phyloP scores from a whole-genome alignment of 331 rosid genomes.

The Acacia pycnantha region DNA sequence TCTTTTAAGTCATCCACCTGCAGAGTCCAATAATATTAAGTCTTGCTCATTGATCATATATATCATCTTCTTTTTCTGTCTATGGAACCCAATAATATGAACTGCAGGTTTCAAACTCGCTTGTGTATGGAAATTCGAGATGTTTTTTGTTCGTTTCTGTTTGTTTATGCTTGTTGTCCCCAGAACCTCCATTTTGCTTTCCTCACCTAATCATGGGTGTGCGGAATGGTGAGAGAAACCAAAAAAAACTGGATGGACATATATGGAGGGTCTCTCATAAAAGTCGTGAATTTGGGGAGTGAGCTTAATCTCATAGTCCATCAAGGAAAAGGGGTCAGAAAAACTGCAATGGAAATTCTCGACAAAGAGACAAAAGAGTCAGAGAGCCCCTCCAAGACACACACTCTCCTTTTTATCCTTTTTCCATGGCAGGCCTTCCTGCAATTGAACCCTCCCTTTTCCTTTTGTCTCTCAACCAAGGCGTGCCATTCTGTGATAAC shows the following conservation, averaged over 20 bases:
- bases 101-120: not conserved
- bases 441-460: slow-evolving; percentile 38
- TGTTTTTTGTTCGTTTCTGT: not conserved
- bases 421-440: slow-evolving; percentile 41
- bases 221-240: slow-evolving; percentile 1
- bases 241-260: not conserved
- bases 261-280: not conserved
- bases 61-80: not conserved
- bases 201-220: not conserved
- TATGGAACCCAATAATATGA: not conserved
- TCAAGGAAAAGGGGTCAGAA: slow-evolving; percentile 40
- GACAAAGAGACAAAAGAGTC: slow-evolving; percentile 83
- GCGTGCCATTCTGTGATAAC: slow-evolving; percentile 8
- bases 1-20: not conserved
- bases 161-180: not conserved
- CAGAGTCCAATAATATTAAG: not conserved
- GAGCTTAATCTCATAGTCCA: slow-evolving; percentile 15
- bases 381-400: slow-evolving; percentile 45
- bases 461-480: not conserved
- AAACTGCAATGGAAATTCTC: slow-evolving; percentile 61
- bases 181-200: not conserved
- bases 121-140: not conserved
- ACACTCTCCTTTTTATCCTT: slow-evolving; percentile 23
- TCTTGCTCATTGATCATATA: not conserved
- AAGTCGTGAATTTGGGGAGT: slow-evolving; percentile 2